Conservation (phyloP, 2,329 filamentous ascomycete genomes). For the Pseudogymnoascus sp. region DNA sequence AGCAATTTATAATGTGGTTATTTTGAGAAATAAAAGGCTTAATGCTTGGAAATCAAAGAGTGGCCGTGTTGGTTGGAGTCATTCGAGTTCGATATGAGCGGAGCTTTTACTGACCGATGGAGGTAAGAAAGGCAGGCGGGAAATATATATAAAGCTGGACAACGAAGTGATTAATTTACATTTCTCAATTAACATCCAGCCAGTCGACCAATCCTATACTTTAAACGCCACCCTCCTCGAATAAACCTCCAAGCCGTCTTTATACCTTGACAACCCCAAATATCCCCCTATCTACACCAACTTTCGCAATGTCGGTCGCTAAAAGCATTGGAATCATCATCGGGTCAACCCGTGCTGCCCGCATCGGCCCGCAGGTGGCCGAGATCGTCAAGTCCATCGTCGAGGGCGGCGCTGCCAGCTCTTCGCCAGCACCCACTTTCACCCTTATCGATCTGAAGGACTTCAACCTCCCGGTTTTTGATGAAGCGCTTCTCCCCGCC, state of each 20-base stretch:
- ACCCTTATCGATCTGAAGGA: constrained; percentile 30
- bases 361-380: constrained; percentile 30
- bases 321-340: constrained; percentile 28
- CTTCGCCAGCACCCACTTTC: constrained; percentile 18
- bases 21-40: not conserved
- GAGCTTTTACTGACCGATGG: not conserved
- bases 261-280: not conserved
- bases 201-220: not conserved
- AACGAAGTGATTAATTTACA: not conserved
- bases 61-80: not conserved
- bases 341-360: constrained; percentile 28
- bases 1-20: not conserved
- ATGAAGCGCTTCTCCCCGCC: constrained; percentile 35
- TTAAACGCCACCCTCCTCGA: not conserved
- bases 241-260: not conserved
- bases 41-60: not conserved
- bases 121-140: not conserved
- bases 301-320: not conserved
- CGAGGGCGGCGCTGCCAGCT: constrained; percentile 17
- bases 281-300: not conserved
- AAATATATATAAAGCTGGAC: not conserved
- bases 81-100: not conserved
- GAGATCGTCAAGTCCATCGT: constrained; percentile 27
- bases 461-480: constrained; percentile 37
- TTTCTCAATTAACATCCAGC: not conserved